Percentiles rank a stretch among this genome's conserved stretches.
Evolutionary conservation across 2,329 filamentous ascomycete genomes (phyloP).

Genomic region (Colletotrichum gloeosporioides): DNA sequence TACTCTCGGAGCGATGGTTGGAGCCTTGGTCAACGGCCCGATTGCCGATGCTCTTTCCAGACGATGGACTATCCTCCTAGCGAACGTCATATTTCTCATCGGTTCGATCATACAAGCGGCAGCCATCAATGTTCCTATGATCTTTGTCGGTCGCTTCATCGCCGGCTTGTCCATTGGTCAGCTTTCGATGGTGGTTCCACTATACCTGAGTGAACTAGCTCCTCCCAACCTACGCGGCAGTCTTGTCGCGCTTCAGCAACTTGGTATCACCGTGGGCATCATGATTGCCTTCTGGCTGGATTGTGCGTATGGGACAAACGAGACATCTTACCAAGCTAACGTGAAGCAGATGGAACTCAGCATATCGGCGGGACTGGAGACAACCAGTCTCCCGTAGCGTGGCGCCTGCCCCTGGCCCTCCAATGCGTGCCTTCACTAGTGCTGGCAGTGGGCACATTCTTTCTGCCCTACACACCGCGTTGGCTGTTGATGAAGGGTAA

Average conservation of each 20-base stretch:
- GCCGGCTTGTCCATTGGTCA: conserved; percentile 3
- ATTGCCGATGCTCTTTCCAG: conserved; percentile 39
- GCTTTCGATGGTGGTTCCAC: conserved; percentile 30
- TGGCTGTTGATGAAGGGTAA: conserved; percentile 34
- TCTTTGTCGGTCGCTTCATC: conserved; percentile 32
- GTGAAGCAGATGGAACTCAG: conserved; percentile 34
- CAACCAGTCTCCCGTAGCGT: conserved; percentile 48
- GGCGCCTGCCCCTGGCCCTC: conserved; percentile 53
- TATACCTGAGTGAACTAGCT: conserved; percentile 53
- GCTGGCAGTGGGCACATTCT: conserved; percentile 57
- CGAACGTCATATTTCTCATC: conserved; percentile 40
- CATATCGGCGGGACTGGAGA: conserved; percentile 47
- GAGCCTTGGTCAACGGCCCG: conserved; percentile 49
- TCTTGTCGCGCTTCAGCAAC: conserved; percentile 48
- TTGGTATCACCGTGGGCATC: conserved; percentile 48
- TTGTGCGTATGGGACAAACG: conserved; percentile 12
- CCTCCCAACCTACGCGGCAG: conserved; percentile 53
- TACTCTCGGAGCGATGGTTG: conserved; percentile 60
- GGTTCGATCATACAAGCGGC: conserved; percentile 50
- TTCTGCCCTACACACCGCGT: conserved; percentile 49
- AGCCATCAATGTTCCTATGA: conserved; percentile 42
- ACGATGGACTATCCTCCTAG: conserved; percentile 39
- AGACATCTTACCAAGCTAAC: background rate
- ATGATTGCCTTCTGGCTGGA: conserved; percentile 48
- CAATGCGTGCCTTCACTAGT: conserved; percentile 57